Percentiles rank a stretch among this genome's conserved stretches.
These are phyloP conservation scores for Aspergillus thermomutatus DNA, from an alignment of 2,329 filamentous ascomycete genomes.

Conservation along the genomic window DNA sequence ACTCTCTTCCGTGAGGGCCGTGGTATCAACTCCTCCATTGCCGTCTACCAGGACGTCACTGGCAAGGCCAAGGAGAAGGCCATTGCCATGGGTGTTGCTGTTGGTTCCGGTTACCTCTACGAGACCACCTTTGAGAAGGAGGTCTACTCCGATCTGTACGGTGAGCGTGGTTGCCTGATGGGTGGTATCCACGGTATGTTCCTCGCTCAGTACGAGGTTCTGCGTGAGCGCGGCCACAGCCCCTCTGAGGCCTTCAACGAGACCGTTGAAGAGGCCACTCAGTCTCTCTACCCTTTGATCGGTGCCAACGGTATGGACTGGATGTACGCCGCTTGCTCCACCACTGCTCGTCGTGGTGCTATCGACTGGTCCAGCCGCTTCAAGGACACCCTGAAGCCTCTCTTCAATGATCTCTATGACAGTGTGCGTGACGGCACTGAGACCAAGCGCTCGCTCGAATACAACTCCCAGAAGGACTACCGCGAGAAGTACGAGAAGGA, in stretches of 20 bases:
- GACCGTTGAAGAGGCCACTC: constrained; percentile 99
- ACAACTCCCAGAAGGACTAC: constrained; percentile 95
- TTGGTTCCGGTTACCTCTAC: constrained; percentile 98
- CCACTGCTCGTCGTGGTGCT: constrained; percentile 94
- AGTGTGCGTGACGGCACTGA: constrained; percentile 86
- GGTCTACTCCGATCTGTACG: constrained; percentile 99
- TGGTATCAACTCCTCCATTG: constrained; percentile 99
- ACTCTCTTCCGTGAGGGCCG: constrained; percentile 98
- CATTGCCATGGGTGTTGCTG: constrained; percentile 90
- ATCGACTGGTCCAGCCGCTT: constrained; percentile 98
- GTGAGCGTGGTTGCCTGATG: constrained; percentile 99
- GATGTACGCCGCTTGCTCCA: constrained; percentile 99
- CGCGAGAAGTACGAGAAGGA: constrained; percentile 95
- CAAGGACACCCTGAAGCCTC: constrained; percentile 97
- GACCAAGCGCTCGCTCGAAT: constrained; percentile 94
- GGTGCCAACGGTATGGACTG: constrained; percentile 99
- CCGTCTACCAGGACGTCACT: constrained; percentile 97
- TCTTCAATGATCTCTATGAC: constrained; percentile 97
- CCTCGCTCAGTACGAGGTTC: constrained; percentile 99
- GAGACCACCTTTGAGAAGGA: constrained; percentile 99
- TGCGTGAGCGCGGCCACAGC: constrained; percentile 96
- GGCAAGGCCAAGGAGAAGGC: constrained; percentile 99
- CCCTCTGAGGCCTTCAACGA: constrained; percentile 99
- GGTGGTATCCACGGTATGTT: constrained; percentile 99
- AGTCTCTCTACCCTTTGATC: constrained; percentile 96